A percentile compares a stretch with the other conserved stretches of the same genome.
Conservation (phyloP, 1,284 basidiomycete genomes). For the Xanthoconium separans region DNA sequence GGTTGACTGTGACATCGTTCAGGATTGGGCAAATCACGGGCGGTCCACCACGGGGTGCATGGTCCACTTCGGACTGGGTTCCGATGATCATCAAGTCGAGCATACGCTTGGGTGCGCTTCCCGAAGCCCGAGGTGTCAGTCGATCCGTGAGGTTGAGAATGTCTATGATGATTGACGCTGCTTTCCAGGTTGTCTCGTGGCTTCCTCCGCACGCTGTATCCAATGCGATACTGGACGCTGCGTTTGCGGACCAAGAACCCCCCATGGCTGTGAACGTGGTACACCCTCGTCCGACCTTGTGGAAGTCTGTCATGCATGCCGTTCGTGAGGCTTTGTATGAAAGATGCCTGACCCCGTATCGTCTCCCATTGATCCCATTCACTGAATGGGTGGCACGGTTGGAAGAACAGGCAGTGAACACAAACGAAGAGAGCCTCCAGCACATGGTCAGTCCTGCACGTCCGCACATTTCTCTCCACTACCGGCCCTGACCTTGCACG, state of each 20-base stretch:
- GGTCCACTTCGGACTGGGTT: constrained; percentile 35
- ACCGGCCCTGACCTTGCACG: too few species aligned
- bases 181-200: too few species aligned
- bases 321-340: constrained; percentile 12
- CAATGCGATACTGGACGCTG: too few species aligned
- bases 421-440: not conserved
- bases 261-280: too few species aligned
- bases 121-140: constrained; percentile 8
- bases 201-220: too few species aligned
- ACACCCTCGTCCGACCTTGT: constrained; percentile 11
- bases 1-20: constrained; percentile 25
- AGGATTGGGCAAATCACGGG: constrained; percentile 34
- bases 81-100: constrained; percentile 33
- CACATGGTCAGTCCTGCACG: not conserved
- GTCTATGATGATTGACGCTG: not conserved
- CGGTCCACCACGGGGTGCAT: constrained; percentile 29
- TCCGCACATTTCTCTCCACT: not conserved
- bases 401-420: constrained; percentile 5
- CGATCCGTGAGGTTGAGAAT: constrained; percentile 2
- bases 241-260: too few species aligned
- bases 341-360: not conserved
- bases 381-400: constrained; percentile 19
- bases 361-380: constrained; percentile 14
- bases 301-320: constrained; percentile 16
- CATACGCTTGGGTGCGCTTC: constrained; percentile 19